These are phyloP conservation scores for Apiospora marii DNA, from an alignment of 2,329 filamentous ascomycete genomes.

Conservation along the genomic window DNA sequence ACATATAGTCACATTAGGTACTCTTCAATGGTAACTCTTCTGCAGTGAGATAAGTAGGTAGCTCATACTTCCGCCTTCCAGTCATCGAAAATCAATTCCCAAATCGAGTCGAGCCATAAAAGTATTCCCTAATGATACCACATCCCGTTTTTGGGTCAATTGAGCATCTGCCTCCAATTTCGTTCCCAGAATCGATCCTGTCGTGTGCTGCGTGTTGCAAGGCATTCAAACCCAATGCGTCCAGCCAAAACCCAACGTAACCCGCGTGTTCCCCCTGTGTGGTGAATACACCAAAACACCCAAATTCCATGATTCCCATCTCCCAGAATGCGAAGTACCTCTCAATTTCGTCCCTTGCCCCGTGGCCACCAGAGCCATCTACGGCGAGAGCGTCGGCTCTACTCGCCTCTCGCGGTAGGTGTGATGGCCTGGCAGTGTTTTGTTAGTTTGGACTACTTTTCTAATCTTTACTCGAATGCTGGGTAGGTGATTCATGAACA, in stretches of 20 bases:
- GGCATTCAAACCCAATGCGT: neutral
- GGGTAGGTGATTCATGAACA: neutral
- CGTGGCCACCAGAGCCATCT: constrained; percentile 32
- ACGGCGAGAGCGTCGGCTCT: constrained; percentile 15
- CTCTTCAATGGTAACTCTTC: neutral
- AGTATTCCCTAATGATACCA: neutral
- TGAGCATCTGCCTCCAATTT: neutral
- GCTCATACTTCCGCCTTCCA: neutral
- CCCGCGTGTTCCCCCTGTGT: neutral
- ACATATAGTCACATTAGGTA: too few relatives aligned
- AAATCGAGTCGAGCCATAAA: neutral
- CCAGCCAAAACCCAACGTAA: neutral
- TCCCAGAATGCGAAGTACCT: neutral
- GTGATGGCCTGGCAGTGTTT: neutral
- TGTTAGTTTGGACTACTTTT: neutral
- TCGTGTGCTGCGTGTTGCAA: neutral
- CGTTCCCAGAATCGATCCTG: neutral
- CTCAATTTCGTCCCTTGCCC: neutral
- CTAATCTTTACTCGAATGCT: neutral
- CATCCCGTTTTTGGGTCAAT: neutral
- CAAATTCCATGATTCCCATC: neutral
- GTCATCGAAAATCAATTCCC: neutral
- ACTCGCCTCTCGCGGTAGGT: neutral
- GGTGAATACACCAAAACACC: neutral
- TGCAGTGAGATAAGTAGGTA: neutral